phyloP scores from a whole-genome alignment of 306 rosid species.

The Rosa rugosa region DNA sequence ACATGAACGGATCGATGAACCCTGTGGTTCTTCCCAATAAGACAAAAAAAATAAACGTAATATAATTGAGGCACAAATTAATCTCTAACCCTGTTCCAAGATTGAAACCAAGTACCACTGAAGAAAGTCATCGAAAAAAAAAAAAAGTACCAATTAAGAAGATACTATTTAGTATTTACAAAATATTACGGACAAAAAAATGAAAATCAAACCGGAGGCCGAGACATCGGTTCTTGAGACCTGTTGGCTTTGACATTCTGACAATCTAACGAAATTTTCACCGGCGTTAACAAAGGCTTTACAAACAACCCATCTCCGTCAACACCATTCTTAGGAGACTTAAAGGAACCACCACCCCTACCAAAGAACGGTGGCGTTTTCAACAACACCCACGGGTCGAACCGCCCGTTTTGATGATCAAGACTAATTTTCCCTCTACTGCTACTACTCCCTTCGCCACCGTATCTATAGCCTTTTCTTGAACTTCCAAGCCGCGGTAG shows the following conservation, averaged over 20 bases:
- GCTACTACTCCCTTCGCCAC: constrained; percentile 19
- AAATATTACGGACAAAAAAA: background rate
- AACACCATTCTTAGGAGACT: constrained; percentile 4
- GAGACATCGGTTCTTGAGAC: background rate
- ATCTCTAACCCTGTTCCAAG: background rate
- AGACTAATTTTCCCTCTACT: constrained; percentile 19
- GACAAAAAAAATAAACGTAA: background rate
- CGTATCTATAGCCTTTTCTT: constrained; percentile 27
- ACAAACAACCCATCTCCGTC: constrained; percentile 12
- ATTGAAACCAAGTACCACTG: background rate
- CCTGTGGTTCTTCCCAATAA: background rate
- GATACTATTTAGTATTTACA: background rate
- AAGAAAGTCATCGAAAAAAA: too few species aligned
- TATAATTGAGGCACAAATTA: background rate
- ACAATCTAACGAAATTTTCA: constrained; percentile 16
- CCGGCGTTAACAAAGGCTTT: background rate
- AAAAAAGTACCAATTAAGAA: background rate
- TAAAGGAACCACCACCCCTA: constrained; percentile 10
- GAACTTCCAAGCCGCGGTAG: constrained; percentile 24
- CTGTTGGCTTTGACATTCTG: constrained; percentile 2
- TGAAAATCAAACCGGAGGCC: background rate
- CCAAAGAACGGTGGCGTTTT: constrained; percentile 24
- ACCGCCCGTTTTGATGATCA: constrained; percentile 26
- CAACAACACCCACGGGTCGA: constrained; percentile 19
- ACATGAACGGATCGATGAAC: background rate